Percentiles rank a stretch among this genome's conserved stretches.
phyloP scores from a whole-genome alignment of 371 early-diverging fungal genomes.

The Mortierella polycephala region DNA sequence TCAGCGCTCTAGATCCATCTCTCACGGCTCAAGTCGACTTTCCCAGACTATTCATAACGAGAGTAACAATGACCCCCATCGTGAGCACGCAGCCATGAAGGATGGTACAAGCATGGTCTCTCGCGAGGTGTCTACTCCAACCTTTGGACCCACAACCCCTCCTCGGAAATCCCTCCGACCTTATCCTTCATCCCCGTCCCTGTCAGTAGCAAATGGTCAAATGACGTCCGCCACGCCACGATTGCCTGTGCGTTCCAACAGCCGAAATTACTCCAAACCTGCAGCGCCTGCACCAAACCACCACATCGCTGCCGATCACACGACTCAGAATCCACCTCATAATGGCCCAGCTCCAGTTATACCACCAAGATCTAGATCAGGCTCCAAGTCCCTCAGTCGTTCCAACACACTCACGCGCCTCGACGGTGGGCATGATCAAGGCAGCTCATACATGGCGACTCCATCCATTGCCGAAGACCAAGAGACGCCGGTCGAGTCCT shows the following conservation, averaged over 20 bases:
- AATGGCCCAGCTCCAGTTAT: constrained; percentile 13
- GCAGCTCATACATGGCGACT: constrained; percentile 8
- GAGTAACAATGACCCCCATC: constrained; percentile 5
- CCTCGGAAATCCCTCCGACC: constrained; percentile 32
- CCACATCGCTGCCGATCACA: not conserved
- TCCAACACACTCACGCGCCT: constrained; percentile 22
- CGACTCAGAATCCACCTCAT: constrained; percentile 9
- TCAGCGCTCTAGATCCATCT: constrained; percentile 48
- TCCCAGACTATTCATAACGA: constrained; percentile 10
- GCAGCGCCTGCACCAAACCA: constrained; percentile 1
- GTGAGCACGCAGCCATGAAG: not conserved
- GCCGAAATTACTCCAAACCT: constrained; percentile 22
- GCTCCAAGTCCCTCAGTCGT: constrained; percentile 35
- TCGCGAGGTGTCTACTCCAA: constrained; percentile 23
- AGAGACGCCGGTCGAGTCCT: constrained; percentile 10
- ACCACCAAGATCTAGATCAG: constrained; percentile 38
- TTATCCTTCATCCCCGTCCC: constrained; percentile 24
- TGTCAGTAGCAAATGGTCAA: constrained; percentile 14
- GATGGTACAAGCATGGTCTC: constrained; percentile 11
- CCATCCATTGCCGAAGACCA: constrained; percentile 38
- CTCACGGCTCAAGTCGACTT: constrained; percentile 19
- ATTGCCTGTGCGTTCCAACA: constrained; percentile 45
- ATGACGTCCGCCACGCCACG: constrained; percentile 21
- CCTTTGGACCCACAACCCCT: constrained; percentile 15
- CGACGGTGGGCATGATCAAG: constrained; percentile 14